These are phyloP conservation scores for Calocybe cyanea DNA, from an alignment of 768 basidiomycete species.

Conservation along the genomic window DNA sequence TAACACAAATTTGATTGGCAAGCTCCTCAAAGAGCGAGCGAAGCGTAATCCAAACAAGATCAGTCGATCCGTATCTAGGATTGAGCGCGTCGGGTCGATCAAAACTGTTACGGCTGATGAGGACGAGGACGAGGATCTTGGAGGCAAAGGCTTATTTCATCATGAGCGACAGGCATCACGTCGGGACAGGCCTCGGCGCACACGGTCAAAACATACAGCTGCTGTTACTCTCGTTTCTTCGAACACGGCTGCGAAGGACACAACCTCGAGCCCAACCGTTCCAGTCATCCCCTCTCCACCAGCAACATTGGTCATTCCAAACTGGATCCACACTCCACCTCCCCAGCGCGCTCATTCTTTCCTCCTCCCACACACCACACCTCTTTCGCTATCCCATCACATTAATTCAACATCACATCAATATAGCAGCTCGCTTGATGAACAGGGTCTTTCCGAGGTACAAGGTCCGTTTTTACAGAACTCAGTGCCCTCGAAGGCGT, in stretches of 20 bases:
- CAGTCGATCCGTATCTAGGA: slow-evolving; percentile 9
- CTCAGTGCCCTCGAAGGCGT: not conserved
- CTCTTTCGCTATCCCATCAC: no score
- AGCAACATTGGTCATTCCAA: not conserved
- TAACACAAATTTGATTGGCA: slow-evolving; percentile 6
- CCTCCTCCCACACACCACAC: no score
- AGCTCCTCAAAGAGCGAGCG: slow-evolving; percentile 14
- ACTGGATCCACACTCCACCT: not conserved
- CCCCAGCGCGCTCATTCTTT: not conserved
- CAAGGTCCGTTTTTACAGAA: not conserved
- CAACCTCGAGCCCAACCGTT: not conserved
- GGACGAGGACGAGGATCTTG: not conserved
- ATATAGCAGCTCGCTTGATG: no score
- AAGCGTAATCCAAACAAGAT: slow-evolving; percentile 9
- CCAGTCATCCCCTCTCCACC: not conserved
- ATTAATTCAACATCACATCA: no score
- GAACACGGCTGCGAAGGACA: no score
- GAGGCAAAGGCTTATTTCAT: not conserved
- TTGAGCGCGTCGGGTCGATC: slow-evolving; percentile 16
- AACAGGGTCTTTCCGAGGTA: not conserved
- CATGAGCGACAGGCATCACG: not conserved
- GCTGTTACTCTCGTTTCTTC: not conserved
- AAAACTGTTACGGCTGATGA: not conserved
- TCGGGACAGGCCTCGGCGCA: not conserved
- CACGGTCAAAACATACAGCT: not conserved